phyloP scores from a whole-genome alignment of 768 basidiomycete genomes.

The Amanita phalloides region DNA sequence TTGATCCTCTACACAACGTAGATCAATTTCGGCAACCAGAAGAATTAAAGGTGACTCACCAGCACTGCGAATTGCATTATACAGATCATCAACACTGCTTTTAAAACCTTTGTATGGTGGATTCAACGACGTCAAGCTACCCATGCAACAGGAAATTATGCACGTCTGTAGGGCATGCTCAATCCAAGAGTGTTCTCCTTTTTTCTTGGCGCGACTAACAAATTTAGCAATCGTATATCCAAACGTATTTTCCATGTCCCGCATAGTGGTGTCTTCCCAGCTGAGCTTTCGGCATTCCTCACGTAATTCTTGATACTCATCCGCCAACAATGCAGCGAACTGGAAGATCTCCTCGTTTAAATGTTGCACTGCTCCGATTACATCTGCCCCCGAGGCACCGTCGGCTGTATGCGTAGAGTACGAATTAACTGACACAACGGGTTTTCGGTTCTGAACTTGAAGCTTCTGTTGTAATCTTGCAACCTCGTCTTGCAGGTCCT shows the following conservation, averaged over 20 bases:
- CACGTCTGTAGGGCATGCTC: not conserved
- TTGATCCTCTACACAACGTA: not conserved
- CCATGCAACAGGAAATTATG: not conserved
- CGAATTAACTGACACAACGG: not conserved
- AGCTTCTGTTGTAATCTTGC: not conserved
- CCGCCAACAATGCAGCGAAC: not conserved
- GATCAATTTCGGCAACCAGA: not conserved
- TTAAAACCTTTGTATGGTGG: not conserved
- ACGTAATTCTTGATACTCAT: not conserved
- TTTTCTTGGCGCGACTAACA: not conserved
- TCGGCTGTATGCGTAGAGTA: not conserved
- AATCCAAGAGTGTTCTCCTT: not conserved
- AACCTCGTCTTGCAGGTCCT: not conserved
- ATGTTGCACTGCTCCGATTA: not conserved
- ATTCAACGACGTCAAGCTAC: not conserved
- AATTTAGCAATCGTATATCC: not conserved
- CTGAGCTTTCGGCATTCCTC: not conserved
- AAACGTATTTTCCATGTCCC: not conserved
- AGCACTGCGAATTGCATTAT: not conserved
- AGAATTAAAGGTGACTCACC: not conserved
- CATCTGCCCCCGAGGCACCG: not conserved
- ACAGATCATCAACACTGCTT: not conserved
- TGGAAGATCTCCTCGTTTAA: constrained; percentile 3
- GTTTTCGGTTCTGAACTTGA: not conserved
- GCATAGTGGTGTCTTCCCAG: not conserved